Base-by-base conservation (phyloP, 768 basidiomycete species). In the Crassisporium funariophilum region DNA sequence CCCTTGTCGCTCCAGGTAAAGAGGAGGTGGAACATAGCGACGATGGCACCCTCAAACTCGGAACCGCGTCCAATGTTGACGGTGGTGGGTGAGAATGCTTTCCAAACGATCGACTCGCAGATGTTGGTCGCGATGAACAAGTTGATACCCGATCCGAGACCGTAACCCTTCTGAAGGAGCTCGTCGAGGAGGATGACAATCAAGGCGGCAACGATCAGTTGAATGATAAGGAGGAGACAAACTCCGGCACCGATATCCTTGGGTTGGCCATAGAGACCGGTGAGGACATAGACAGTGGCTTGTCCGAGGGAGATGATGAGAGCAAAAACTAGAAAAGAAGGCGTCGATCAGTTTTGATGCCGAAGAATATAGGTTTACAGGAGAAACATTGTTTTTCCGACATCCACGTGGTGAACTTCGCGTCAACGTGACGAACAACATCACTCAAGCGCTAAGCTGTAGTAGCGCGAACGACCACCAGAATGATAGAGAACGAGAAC, bases 81-180 rank as follows among this genome's bases (percentile, higher is more conserved):
- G 36, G 97, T 98, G 16, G 93, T 98, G 8, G 97, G 97, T 1
- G 92, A 95, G 74, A 99, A 98, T 1, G 95, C 97, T 64, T 99
- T 99, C 95, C 95, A 99, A 64, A 98, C 84, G 73, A 99, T 98
- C 53, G 88, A 91, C 69, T 99, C 97, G 70, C 95, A 98, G 59
- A 99, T 98, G 78, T 98, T 99, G 74, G 97, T 98, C 4, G 95
- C 97, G 59, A 98, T 97, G 81, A 98, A 98, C 47, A 98, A 86
- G 47, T 94, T 95, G 70, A 99, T 98, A 53, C 97, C 97, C 4
- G 92, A 95, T 47, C 97, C 97, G 53, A 98, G 91, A 64, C 97
- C 95, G 68, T 99, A 98, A 34, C 95, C 97, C 67, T 98, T 98
- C 61, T 98, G 95, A 55, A 99, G 89, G 52, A 99, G 91, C 69